Evolutionary conservation across 2,329 filamentous ascomycete species (phyloP), one percentile per base, ranked within the genome.

Genomic region (Lecanosticta acicola): DNA sequence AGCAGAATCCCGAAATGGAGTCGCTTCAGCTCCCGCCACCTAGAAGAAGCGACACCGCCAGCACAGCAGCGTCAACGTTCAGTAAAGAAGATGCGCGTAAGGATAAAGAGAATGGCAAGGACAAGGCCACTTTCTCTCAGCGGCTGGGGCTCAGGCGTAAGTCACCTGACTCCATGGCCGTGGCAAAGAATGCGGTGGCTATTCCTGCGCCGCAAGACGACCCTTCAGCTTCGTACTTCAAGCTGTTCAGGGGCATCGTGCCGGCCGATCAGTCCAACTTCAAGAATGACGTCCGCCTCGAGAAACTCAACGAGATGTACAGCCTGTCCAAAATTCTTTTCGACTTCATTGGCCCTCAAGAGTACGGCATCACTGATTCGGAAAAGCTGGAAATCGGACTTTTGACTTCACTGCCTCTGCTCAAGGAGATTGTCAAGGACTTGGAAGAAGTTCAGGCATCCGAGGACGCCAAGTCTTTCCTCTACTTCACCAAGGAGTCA

Each of bases 321-420:
- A 87, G 87, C 58, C 76, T 96, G 38, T 87, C 88, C 46, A 98
- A 98, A 69, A 84, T 97, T 10, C 72, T 98, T 11, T 98, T 98
- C 61, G 93, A 98, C 68, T 98, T 96, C 65, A 94, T 98, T 59
- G 95, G 93, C 44, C 93, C 93, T 1, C 93, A 98, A 61, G 93
- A 98, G 68, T 98, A 98, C 62, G 93, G 93, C 43, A 98, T 98
- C 56, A 88, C 86, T 3, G 86, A 96, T 61, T 84, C 82, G 48
- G 93, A 98, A 69, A 98, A 98, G 73, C 79, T 98, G n/a, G 93
- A 98, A 65, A 98, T 98, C 66, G 93, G 93, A 1, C 78, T 98
- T 1, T 72, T 98, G 56, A 98, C 93, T 0, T 96, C 90, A 10
- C 73, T 98, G 38, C 94, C 93, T 2, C 75, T 98, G 13, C 79